phyloP scores from a whole-genome alignment of 1,284 basidiomycete species.

The Melampsora americana region DNA sequence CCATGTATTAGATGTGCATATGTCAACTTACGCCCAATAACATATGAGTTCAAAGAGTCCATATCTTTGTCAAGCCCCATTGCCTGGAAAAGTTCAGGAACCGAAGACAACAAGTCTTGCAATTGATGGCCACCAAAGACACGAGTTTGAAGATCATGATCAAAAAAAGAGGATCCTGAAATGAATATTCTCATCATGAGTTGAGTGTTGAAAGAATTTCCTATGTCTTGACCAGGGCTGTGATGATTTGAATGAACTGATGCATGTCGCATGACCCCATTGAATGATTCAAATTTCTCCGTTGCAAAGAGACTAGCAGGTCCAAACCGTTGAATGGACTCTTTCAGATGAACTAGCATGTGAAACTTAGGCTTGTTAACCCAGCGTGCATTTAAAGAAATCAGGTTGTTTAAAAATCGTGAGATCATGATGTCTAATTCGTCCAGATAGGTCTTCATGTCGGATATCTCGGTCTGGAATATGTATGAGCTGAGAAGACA shows the following conservation, averaged over 20 bases:
- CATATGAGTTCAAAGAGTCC: no score
- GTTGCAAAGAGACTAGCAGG: constrained; percentile 15
- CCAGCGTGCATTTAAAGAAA: constrained; percentile 52
- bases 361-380: constrained; percentile 58
- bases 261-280: constrained; percentile 3
- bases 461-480: background rate
- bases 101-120: no score
- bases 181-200: no score
- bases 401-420: constrained; percentile 52
- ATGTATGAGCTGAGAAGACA: constrained; percentile 48
- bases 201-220: background rate
- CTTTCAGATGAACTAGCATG: constrained; percentile 48
- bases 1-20: no score
- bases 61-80: no score
- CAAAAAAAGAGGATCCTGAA: no score
- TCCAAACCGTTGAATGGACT: constrained; percentile 45
- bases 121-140: no score
- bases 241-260: constrained; percentile 18
- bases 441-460: background rate
- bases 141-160: no score
- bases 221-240: no score
- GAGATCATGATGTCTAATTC: constrained; percentile 49
- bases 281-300: constrained; percentile 23
- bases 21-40: no score
- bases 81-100: no score